Evolutionary conservation across 208 protist genomes (phyloP).

Genomic region (Trypanosoma boissoni): DNA sequence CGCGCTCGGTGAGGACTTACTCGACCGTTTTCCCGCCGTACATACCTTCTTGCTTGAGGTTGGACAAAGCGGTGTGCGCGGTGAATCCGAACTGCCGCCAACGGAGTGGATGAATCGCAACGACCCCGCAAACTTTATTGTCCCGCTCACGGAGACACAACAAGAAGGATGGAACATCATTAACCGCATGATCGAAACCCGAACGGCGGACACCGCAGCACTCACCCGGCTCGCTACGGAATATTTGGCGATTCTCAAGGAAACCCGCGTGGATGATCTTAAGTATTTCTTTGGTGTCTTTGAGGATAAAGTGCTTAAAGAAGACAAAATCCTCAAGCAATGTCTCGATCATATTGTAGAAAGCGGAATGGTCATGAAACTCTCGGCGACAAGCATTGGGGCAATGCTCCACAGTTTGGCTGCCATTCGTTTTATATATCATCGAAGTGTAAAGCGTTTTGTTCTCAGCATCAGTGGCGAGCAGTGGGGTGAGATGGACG

Average conservation of each 20-base stretch:
- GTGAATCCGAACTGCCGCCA: constrained; percentile 44
- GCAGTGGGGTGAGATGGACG: constrained; percentile 82
- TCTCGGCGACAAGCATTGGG: constrained; percentile 64
- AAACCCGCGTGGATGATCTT: constrained; percentile 73
- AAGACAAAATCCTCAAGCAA: constrained; percentile 72
- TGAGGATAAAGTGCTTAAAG: constrained; percentile 84
- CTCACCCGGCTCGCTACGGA: constrained; percentile 43
- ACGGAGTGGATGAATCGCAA: constrained; percentile 76
- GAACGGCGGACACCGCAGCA: constrained; percentile 37
- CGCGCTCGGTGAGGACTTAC: constrained; percentile 52
- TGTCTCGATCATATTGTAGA: constrained; percentile 59
- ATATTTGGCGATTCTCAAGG: constrained; percentile 56
- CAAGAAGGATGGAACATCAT: constrained; percentile 64
- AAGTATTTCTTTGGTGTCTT: constrained; percentile 85
- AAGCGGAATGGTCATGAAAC: constrained; percentile 35
- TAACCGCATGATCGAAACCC: constrained; percentile 66
- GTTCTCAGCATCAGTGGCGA: constrained; percentile 53
- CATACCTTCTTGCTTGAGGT: constrained; percentile 53
- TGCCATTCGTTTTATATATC: constrained; percentile 71
- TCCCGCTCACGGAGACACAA: constrained; percentile 53
- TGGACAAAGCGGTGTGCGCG: constrained; percentile 28
- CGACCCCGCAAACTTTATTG: constrained; percentile 59
- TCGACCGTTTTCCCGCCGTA: constrained; percentile 37
- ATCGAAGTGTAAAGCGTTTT: constrained; percentile 59
- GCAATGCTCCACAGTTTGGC: constrained; percentile 74